Conservation (phyloP, 495 filamentous ascomycete species). For the Pyrenula massariospora region DNA sequence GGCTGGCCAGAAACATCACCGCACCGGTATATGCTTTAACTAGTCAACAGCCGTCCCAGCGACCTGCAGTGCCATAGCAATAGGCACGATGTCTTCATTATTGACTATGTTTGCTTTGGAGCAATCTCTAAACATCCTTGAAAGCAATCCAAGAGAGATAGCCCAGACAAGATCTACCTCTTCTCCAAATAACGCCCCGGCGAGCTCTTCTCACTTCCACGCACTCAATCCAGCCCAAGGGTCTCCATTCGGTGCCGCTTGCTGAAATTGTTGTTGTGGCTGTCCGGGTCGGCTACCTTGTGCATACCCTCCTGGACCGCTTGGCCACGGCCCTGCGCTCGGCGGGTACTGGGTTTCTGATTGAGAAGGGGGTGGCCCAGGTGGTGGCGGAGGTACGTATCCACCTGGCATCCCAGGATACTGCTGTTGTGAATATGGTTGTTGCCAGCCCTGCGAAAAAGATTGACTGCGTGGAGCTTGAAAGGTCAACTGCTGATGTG, state of each 20-base stretch:
- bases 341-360: slow-evolving; percentile 63
- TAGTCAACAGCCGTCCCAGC: no score
- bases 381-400: slow-evolving; percentile 86
- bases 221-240: slow-evolving; percentile 81
- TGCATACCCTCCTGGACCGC: slow-evolving; percentile 48
- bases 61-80: no score
- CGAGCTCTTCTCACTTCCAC: slow-evolving; percentile 84
- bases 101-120: no score
- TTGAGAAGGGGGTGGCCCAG: slow-evolving; percentile 46
- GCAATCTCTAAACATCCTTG: no score
- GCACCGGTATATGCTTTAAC: no score
- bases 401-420: slow-evolving; percentile 49
- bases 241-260: slow-evolving; percentile 34
- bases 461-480: slow-evolving; percentile 9
- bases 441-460: slow-evolving; percentile 11
- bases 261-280: slow-evolving; percentile 22
- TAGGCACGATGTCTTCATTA: no score
- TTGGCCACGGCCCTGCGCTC: slow-evolving; percentile 37
- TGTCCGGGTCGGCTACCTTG: slow-evolving; percentile 31
- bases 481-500: slow-evolving; percentile 20
- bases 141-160: no score
- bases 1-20: no score
- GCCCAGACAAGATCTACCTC: no score
- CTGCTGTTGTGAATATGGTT: slow-evolving; percentile 16
- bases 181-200: no score